Evolutionary conservation across 192 early-diverging fungal genomes (phyloP).

Genomic region (Chytriomyces hyalinus): DNA sequence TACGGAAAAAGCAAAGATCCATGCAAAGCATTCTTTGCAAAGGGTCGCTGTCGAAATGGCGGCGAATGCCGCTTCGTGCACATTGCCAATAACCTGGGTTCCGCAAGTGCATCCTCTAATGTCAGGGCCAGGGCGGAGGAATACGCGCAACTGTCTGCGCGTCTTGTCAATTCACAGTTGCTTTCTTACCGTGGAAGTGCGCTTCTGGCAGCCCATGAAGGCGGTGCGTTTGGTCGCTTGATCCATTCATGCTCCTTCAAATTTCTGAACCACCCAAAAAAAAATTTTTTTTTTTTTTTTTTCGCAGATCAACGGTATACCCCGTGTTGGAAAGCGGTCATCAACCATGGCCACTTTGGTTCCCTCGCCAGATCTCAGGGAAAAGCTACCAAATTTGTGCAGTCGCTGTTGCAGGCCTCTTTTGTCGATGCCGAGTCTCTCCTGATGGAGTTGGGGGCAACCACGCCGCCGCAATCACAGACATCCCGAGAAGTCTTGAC

Average conservation of each 20-base stretch:
- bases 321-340: background rate
- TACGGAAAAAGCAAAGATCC: background rate
- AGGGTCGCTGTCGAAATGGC: background rate
- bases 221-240: background rate
- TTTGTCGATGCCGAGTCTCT: background rate
- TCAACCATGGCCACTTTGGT: background rate
- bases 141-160: background rate
- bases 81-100: background rate
- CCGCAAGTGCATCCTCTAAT: background rate
- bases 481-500: background rate
- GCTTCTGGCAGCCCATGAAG: too few relatives aligned
- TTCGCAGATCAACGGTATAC: background rate
- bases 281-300: background rate
- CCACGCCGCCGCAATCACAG: too few relatives aligned
- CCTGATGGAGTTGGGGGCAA: slow-evolving; percentile 5
- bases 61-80: slow-evolving; percentile 15
- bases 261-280: background rate
- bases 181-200: background rate
- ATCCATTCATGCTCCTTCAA: background rate
- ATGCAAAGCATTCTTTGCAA: background rate
- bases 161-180: background rate
- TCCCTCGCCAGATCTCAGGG: background rate
- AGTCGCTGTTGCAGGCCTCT: slow-evolving; percentile 8
- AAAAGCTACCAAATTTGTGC: background rate
- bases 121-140: background rate